Base-by-base conservation (phyloP, 2,329 filamentous ascomycete species). In the Colletotrichum navitas region DNA sequence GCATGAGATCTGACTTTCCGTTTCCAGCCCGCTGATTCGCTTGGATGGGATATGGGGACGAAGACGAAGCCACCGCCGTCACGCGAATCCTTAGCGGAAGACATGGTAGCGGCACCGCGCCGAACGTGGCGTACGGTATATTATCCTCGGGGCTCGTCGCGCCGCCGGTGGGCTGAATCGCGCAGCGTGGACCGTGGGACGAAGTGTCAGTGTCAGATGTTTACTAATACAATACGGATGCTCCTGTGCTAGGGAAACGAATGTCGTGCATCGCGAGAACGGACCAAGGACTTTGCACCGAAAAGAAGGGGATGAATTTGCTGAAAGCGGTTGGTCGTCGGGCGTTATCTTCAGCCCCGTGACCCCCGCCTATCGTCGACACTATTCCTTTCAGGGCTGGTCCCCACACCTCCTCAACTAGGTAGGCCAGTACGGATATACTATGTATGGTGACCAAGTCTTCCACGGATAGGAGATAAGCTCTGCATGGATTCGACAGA, bases 1-100 rank as follows among this genome's bases (percentile, higher is more conserved):
- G 75, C 76, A 18, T 76, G 75, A 2, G 75, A 74, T 21, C 75
- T 71, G 34, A 77, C 75, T 24, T 71, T 56, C 21, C 58, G 68
- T 21, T 66, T 72, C 64, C 73, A 72, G 0, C 45, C 43, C 7
- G 63, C 61, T 12, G 63, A 66, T 14, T 75, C 74, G 51, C 26
- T 55, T 11, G 76, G 73, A 21, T 73, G 64, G 2, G 74, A 68
- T 18, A 76, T 60, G 12, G 71, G 73, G 39, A 75, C 71, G 56
- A 75, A 77, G n/a, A 71, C 66, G 29, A 76, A 72, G 21, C 36
- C 62, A 8, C 56, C 66, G 18, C 56, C 66, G 18, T 60, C 26
- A 18, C 41, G 47, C 24, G 18, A 39, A 18, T 2, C 24, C 51
- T 54, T 32, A 8, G 6, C 16, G 7, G 26, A 18, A 29, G 26